Evolutionary conservation across 2,329 filamentous ascomycete species (phyloP).

Genomic region (Fusarium continuum): DNA sequence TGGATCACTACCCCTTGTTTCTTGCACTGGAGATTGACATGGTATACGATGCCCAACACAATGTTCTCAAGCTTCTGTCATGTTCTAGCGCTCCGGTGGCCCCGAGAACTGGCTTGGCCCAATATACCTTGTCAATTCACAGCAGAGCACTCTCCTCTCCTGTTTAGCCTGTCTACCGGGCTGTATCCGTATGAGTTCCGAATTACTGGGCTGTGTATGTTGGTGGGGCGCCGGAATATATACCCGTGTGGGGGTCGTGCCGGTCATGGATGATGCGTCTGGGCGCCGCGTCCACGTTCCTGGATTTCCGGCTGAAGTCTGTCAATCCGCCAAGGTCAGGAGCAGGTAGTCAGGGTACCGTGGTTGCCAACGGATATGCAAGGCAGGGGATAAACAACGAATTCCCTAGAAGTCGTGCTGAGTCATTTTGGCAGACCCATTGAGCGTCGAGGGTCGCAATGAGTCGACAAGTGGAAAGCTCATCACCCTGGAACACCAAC

Average conservation of each 20-base stretch:
- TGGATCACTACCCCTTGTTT: conserved; percentile 10
- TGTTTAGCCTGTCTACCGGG: too few species aligned
- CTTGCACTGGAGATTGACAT: not conserved
- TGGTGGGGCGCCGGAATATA: conserved; percentile 28
- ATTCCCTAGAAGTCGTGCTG: too few species aligned
- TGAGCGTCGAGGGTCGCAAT: not conserved
- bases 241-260: conserved; percentile 17
- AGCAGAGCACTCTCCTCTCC: not conserved
- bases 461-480: not conserved
- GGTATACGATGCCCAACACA: not conserved
- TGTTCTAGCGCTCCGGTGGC: conserved; percentile 11
- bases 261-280: conserved; percentile 12
- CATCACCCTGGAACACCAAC: not conserved
- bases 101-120: not conserved
- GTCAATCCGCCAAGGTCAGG: not conserved
- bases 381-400: not conserved
- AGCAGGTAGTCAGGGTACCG: too few species aligned
- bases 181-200: not conserved
- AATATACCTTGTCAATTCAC: too few species aligned
- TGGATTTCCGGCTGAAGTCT: conserved; percentile 17
- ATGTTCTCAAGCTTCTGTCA: not conserved
- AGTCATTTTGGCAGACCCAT: too few species aligned
- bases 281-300: conserved; percentile 29
- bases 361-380: not conserved
- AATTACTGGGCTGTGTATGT: conserved; percentile 13